Percentiles rank a stretch among this genome's conserved stretches.
phyloP scores from a whole-genome alignment of 306 rosid species.

The Sesbania bispinosa region DNA sequence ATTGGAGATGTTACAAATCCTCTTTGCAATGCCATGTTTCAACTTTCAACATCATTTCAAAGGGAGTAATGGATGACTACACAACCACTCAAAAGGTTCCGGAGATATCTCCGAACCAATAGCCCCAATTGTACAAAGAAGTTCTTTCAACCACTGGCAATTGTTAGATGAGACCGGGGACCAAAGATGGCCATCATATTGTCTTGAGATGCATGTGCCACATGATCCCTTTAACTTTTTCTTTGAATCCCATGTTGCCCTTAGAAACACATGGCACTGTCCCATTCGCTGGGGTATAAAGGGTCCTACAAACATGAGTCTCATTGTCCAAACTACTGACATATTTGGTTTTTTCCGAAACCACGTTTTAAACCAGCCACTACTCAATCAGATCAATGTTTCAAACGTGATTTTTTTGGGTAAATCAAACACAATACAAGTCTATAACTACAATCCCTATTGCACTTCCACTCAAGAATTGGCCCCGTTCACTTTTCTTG shows the following conservation, averaged over 20 bases:
- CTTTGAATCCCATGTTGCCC: conserved; percentile 33
- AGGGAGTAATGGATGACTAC: conserved; percentile 16
- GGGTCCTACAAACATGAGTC: conserved; percentile 17
- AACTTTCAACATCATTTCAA: conserved; percentile 26
- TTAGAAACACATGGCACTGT: conserved; percentile 44
- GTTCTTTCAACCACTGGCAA: too few species aligned
- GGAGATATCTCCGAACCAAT: conserved; percentile 16
- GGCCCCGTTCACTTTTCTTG: conserved; percentile 35
- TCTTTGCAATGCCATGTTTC: conserved; percentile 23
- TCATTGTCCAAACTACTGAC: too few species aligned
- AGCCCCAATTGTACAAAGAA: conserved; percentile 23
- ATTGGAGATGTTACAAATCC: background rate
- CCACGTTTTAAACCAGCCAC: too few species aligned
- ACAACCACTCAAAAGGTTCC: conserved; percentile 28
- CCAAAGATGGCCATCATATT: conserved; percentile 39
- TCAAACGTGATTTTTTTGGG: too few species aligned
- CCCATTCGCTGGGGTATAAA: conserved; percentile 38
- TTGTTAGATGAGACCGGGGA: conserved; percentile 37
- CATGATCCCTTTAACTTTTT: conserved; percentile 24
- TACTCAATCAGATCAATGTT: too few species aligned
- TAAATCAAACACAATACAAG: too few species aligned
- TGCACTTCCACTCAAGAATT: conserved; percentile 31
- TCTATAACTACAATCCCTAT: too few species aligned
- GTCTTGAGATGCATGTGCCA: conserved; percentile 36
- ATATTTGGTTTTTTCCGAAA: too few species aligned